Conservation (phyloP, 108 stramenopile species). For the Skeletonema potamos region DNA sequence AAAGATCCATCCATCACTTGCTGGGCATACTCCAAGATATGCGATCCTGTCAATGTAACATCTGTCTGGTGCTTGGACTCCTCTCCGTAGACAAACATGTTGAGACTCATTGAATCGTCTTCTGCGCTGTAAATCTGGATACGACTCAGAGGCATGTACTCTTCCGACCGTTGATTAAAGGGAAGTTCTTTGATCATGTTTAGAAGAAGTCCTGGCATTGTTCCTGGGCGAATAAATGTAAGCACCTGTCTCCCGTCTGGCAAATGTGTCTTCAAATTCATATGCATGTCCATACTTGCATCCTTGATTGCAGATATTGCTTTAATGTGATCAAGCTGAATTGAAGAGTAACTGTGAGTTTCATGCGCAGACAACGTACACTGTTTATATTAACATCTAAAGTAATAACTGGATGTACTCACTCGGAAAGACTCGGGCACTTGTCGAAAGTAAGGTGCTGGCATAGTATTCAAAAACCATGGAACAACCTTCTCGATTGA, state of each 20-base stretch:
- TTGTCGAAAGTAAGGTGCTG: slow-evolving; percentile 88
- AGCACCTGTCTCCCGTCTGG: slow-evolving; percentile 64
- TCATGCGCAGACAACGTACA: background rate
- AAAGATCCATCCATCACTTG: slow-evolving; percentile 55
- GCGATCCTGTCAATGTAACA: slow-evolving; percentile 45
- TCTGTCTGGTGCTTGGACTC: slow-evolving; percentile 35
- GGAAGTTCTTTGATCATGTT: slow-evolving; percentile 80
- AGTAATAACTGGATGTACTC: background rate
- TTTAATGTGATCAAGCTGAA: slow-evolving; percentile 94
- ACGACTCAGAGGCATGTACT: slow-evolving; percentile 66
- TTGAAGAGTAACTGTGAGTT: background rate
- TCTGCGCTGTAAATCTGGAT: slow-evolving; percentile 87
- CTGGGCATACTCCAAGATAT: slow-evolving; percentile 66
- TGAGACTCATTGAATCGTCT: slow-evolving; percentile 86
- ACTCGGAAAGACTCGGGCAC: slow-evolving; percentile 73
- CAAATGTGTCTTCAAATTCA: slow-evolving; percentile 79
- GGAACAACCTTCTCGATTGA: slow-evolving; percentile 89
- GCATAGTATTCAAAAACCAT: slow-evolving; percentile 96
- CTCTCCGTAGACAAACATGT: slow-evolving; percentile 90
- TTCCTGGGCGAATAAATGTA: slow-evolving; percentile 89
- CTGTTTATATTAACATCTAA: background rate
- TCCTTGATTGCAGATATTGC: slow-evolving; percentile 91
- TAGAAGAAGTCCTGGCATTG: slow-evolving; percentile 74
- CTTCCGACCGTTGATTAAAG: slow-evolving; percentile 44
- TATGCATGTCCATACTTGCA: slow-evolving; percentile 71